A percentile compares a stretch with the other conserved stretches of the same genome.
Evolutionary conservation across 345 rosid species (phyloP).

Genomic region (Trapa incisa): DNA sequence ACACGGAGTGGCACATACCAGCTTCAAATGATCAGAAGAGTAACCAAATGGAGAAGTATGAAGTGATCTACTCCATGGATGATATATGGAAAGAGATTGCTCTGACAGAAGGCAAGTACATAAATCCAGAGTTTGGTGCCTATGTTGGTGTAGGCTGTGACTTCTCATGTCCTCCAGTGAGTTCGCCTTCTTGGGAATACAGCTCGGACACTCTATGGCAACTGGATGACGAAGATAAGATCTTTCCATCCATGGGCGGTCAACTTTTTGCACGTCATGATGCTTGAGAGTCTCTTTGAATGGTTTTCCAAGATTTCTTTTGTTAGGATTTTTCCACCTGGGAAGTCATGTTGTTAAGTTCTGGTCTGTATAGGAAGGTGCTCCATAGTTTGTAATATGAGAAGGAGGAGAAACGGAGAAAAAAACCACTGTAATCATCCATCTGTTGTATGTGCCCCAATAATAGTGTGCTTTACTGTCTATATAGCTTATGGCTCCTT

Average conservation of each 20-base stretch:
- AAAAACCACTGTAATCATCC: conserved; percentile 1
- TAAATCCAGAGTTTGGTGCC: conserved; percentile 38
- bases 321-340: conserved; percentile 32
- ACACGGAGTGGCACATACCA: conserved; percentile 41
- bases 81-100: conserved; percentile 92
- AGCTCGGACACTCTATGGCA: conserved; percentile 55
- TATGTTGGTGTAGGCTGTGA: conserved; percentile 34
- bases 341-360: conserved; percentile 7
- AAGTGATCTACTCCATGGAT: conserved; percentile 53
- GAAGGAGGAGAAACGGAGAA: background rate
- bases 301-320: conserved; percentile 41
- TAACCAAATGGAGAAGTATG: conserved; percentile 27
- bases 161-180: conserved; percentile 34
- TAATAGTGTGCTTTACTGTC: too few relatives aligned
- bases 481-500: too few relatives aligned
- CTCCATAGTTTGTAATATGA: background rate
- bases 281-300: conserved; percentile 23
- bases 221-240: conserved; percentile 44
- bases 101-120: conserved; percentile 29
- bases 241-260: conserved; percentile 26
- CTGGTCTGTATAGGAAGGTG: background rate
- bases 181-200: conserved; percentile 54
- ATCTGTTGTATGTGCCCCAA: background rate
- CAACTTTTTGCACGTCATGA: conserved; percentile 29
- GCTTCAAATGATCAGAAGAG: conserved; percentile 17